Evolutionary conservation across 345 rosid species (phyloP).

Genomic region (Euclidium syriacum): DNA sequence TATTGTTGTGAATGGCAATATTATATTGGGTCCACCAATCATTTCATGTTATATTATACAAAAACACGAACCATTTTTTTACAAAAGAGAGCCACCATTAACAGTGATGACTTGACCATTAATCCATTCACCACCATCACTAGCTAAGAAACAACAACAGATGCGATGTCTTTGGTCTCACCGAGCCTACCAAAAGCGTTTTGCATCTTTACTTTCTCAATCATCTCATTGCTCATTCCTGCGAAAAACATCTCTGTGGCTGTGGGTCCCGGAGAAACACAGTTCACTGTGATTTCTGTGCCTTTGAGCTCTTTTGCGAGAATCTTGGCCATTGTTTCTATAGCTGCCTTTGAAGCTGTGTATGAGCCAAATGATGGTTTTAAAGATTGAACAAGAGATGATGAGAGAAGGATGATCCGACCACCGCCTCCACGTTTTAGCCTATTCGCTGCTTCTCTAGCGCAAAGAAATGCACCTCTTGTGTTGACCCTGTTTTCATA

Average conservation of each 20-base stretch:
- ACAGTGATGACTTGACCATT: slow-evolving; percentile 38
- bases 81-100: slow-evolving; percentile 31
- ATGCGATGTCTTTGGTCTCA: slow-evolving; percentile 33
- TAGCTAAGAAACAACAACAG: slow-evolving; percentile 39
- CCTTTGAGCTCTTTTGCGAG: slow-evolving; percentile 44
- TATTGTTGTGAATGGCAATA: too few relatives aligned
- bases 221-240: slow-evolving; percentile 28
- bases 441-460: slow-evolving; percentile 33
- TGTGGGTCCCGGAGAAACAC: slow-evolving; percentile 38
- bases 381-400: slow-evolving; percentile 22
- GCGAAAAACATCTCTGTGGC: slow-evolving; percentile 38
- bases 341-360: slow-evolving; percentile 33
- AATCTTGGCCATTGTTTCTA: slow-evolving; percentile 36
- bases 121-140: slow-evolving; percentile 40
- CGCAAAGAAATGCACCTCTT: slow-evolving; percentile 36
- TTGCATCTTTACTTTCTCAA: slow-evolving; percentile 10
- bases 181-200: slow-evolving; percentile 28
- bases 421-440: slow-evolving; percentile 38
- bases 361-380: slow-evolving; percentile 3
- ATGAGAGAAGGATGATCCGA: slow-evolving; percentile 25
- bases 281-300: slow-evolving; percentile 35
- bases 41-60: too few relatives aligned
- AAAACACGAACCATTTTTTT: not conserved
- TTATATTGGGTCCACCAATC: too few relatives aligned
- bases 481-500: slow-evolving; percentile 21